phyloP scores from a whole-genome alignment of 805 yeast species.

The Wickerhamiella vanderwaltii region DNA sequence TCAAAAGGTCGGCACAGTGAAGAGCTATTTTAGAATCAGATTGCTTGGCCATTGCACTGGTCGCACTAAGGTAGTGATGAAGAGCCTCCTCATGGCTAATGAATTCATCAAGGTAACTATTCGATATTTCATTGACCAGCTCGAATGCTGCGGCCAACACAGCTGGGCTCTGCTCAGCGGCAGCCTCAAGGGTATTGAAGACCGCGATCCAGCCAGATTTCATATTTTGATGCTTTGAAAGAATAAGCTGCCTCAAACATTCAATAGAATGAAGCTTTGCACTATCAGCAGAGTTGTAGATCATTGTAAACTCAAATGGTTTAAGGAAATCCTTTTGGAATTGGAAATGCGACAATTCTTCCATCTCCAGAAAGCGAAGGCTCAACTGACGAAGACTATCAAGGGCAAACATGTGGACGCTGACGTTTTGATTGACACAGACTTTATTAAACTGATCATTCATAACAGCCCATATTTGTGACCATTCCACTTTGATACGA shows the following conservation, averaged over 20 bases:
- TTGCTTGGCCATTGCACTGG: constrained; percentile 75
- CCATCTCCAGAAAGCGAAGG: constrained; percentile 82
- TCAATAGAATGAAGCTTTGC: constrained; percentile 85
- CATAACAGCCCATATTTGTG: constrained; percentile 88
- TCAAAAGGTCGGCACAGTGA: constrained; percentile 66
- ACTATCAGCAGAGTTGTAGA: constrained; percentile 50
- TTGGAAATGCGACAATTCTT: constrained; percentile 88
- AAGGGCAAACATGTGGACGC: constrained; percentile 77
- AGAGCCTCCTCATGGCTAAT: constrained; percentile 52
- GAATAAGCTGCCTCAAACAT: constrained; percentile 74
- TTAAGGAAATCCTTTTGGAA: constrained; percentile 88
- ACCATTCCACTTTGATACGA: constrained; percentile 93
- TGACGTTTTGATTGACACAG: constrained; percentile 65
- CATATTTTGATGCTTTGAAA: constrained; percentile 58
- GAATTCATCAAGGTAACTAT: constrained; percentile 49
- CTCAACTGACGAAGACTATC: constrained; percentile 90
- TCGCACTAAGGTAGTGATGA: constrained; percentile 54
- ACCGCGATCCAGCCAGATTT: constrained; percentile 94
- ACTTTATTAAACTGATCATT: constrained; percentile 78
- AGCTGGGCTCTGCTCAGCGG: constrained; percentile 37
- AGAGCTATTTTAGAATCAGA: constrained; percentile 63
- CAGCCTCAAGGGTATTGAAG: constrained; percentile 61
- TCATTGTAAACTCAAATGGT: constrained; percentile 75
- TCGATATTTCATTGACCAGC: constrained; percentile 49
- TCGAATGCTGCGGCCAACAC: constrained; percentile 54